Base-by-base conservation (phyloP, 345 rosid genomes). In the Lepidium didymum region DNA sequence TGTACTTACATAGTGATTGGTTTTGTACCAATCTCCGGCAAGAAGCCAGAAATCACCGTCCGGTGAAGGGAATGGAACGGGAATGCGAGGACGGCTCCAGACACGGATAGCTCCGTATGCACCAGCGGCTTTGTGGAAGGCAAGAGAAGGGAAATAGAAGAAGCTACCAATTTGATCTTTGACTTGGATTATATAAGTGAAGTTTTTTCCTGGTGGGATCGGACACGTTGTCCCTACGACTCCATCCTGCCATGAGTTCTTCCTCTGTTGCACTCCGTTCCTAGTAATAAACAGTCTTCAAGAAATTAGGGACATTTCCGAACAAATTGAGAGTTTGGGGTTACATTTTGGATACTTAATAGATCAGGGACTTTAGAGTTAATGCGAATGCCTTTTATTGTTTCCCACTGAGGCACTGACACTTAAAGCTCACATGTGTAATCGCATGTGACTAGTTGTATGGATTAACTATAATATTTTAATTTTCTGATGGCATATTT, bases 141-240 rank as follows among this genome's bases (percentile, higher is more conserved):
- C 80, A 49, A 90, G 82, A 21, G 97, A 93, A 10, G 98, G 97
- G 79, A 85, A 90, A 71, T 93, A 93, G 77, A 77, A 93, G 79
- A 79, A 87, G 70, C 88, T 93, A 34, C 97, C 98, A 3, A 93
- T 93, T 67, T 93, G 98, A 49, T 93, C 99, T 76, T 94, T 93
- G 8, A 83, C 87, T 77, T 93, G 98, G 50, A 93, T 80, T 12
- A 79, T 68, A 58, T 90, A 93, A 0, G 99, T 94, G 72, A 82
- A 88, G 78, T 85, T 94, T 79, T 65, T 87, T 25, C 96, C 89
- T 0, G 95, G 96, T 33, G 85, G 88, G 52, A 94, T 91, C 2
- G 96, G 99, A 74, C 99, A 94, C 29, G 82, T 91, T 12, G 99
- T 94, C 16, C 99, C 99, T 5, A 33, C 33, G 0, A 94, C 96